Evolutionary conservation across 2,329 filamentous ascomycete species (phyloP), one percentile per base, ranked within the genome.

Genomic region (Sporothrix humicola): DNA sequence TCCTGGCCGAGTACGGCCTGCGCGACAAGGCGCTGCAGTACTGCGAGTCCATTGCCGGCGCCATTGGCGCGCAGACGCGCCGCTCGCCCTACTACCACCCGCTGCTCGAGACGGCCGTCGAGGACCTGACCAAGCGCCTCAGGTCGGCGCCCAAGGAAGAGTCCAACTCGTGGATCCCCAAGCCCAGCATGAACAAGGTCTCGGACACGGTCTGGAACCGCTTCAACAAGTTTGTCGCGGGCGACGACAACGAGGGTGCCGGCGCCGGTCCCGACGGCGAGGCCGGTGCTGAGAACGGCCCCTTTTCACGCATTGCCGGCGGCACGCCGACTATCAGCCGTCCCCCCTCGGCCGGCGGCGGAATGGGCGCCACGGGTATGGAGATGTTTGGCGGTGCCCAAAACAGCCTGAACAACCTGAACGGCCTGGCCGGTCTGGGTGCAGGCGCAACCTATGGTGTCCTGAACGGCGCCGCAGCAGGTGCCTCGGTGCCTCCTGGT

Each of bases 161-260:
- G 72, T 91, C 90, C 7, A 91, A 89, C 23, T 95, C 94, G 1
- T 97, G 95, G 93, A 96, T 99, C 71, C 92, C 94, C 0, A 97
- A 96, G 81, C 94, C 95, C 7, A 98, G 90, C 81, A 97, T 98
- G 88, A 95, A 97, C 81, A 97, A 97, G 82, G 94, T 98, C 0
- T 96, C 95, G 1, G 94, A 92, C 75, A 94, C 92, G 48, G 90
- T 98, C 80, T 95, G 94, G 88, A 94, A 91, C 76, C 94, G 92
- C 74, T 98, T 99, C 83, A 98, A 95, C 83, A 98, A 94, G 79
- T 99, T 99, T 79, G 94, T 99, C 75, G 91, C 93, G 70, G 97
- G 96, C 15, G 95, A 98, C 74, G 95, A 98, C 72, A 89, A 89
- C 71, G 92, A 94, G 70, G 85, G 86, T 48, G 85, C 85, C 10